Evolutionary conservation across 768 basidiomycete species (phyloP).

Genomic region (Fibroporia radiculosa): DNA sequence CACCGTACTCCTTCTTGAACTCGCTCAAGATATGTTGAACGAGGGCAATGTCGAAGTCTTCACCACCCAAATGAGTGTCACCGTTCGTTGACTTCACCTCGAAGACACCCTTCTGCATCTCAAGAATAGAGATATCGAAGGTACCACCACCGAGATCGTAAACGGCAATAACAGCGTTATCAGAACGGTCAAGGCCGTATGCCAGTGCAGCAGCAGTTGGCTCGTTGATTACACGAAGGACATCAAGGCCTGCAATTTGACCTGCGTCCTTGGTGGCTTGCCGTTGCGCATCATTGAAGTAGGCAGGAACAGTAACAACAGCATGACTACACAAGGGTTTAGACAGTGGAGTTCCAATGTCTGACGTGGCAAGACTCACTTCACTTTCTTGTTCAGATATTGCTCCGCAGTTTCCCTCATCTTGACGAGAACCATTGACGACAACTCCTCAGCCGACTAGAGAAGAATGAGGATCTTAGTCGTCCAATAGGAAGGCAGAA

Average conservation of each 20-base stretch:
- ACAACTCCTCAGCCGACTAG: slow-evolving; percentile 79
- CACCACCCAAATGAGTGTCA: slow-evolving; percentile 93
- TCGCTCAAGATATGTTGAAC: slow-evolving; percentile 80
- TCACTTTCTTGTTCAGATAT: slow-evolving; percentile 87
- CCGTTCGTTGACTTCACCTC: slow-evolving; percentile 99
- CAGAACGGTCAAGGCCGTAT: slow-evolving; percentile 83
- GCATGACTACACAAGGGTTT: slow-evolving; percentile 47
- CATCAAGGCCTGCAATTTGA: slow-evolving; percentile 94
- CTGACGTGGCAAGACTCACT: slow-evolving; percentile 46
- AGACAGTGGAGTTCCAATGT: neutral
- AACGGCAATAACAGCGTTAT: slow-evolving; percentile 88
- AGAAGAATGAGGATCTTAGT: slow-evolving; percentile 5
- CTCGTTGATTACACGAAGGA: slow-evolving; percentile 98
- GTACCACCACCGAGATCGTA: slow-evolving; percentile 99
- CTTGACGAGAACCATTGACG: slow-evolving; percentile 83
- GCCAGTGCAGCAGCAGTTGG: slow-evolving; percentile 98
- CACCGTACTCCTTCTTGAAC: slow-evolving; percentile 90
- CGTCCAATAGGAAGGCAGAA: slow-evolving; percentile 11
- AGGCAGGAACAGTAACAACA: slow-evolving; percentile 94
- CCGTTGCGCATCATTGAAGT: slow-evolving; percentile 99
- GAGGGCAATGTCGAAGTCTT: slow-evolving; percentile 92
- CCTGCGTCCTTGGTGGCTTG: slow-evolving; percentile 99
- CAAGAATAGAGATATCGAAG: slow-evolving; percentile 98
- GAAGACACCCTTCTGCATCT: slow-evolving; percentile 99
- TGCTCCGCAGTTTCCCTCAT: slow-evolving; percentile 97